Evolutionary conservation across 2,329 filamentous ascomycete species (phyloP).

Genomic region (Fusarium nelsonii): DNA sequence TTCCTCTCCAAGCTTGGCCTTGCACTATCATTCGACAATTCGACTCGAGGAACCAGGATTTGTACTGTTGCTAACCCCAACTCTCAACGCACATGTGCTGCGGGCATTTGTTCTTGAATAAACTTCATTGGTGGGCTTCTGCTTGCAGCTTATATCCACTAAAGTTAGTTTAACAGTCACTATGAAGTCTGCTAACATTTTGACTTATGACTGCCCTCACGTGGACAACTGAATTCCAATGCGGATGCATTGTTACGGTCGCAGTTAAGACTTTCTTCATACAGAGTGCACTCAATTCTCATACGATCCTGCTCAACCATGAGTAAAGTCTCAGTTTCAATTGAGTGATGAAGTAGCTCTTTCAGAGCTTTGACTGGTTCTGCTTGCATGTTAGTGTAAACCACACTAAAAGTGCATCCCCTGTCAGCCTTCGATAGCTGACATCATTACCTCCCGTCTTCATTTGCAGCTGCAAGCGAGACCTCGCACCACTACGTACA

Average conservation of each 20-base stretch:
- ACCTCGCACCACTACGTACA: conserved; percentile 12
- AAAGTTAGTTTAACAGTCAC: not conserved
- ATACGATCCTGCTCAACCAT: not conserved
- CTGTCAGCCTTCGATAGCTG: conserved; percentile 36
- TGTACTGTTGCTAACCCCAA: not conserved
- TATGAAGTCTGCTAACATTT: not conserved
- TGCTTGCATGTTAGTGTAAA: conserved; percentile 17
- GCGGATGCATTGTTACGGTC: not conserved
- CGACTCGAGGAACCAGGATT: not conserved
- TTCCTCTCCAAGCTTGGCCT: not conserved
- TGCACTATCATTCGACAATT: conserved; percentile 1
- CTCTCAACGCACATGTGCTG: not conserved
- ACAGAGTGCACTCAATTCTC: not conserved
- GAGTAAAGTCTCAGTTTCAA: not conserved
- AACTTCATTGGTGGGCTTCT: conserved; percentile 1
- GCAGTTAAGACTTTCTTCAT: not conserved
- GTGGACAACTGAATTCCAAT: conserved; percentile 7
- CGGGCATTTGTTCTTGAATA: not conserved
- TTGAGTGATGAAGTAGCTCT: not conserved
- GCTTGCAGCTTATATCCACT: conserved; percentile 5
- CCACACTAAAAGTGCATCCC: conserved; percentile 17
- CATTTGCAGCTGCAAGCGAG: conserved; percentile 25
- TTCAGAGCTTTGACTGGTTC: not conserved
- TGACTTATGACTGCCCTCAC: conserved; percentile 3
- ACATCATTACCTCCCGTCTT: conserved; percentile 45